A percentile compares a stretch with the other conserved stretches of the same genome.
phyloP scores from a whole-genome alignment of 352 stramenopile genomes.

The Globisporangium orthogonon region DNA sequence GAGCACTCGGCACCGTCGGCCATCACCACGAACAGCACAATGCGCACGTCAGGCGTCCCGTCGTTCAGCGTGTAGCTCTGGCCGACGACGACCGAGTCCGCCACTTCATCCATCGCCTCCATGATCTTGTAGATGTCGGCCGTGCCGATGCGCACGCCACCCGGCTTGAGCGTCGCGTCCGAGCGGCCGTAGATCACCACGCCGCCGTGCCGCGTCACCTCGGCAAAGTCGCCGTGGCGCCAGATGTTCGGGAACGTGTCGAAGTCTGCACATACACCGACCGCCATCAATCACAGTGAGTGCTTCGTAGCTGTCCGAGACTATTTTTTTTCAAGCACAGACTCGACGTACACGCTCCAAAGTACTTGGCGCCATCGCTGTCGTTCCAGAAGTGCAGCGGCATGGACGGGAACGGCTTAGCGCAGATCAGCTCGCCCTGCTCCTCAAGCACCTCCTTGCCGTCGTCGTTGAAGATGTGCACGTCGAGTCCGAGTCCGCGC shows the following conservation, averaged over 20 bases:
- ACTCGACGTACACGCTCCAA: slow-evolving; percentile 48
- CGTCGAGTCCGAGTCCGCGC: slow-evolving; percentile 70
- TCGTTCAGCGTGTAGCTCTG: slow-evolving; percentile 57
- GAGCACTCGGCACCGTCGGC: slow-evolving; percentile 28
- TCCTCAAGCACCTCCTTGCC: slow-evolving; percentile 35
- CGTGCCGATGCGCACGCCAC: slow-evolving; percentile 70
- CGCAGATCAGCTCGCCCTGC: slow-evolving; percentile 62
- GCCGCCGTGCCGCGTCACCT: slow-evolving; percentile 51
- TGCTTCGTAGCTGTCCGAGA: too few species aligned
- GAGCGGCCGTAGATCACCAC: slow-evolving; percentile 75
- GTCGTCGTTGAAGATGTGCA: slow-evolving; percentile 66
- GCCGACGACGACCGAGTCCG: slow-evolving; percentile 63
- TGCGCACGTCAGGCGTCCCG: slow-evolving; percentile 62
- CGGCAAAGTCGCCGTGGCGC: slow-evolving; percentile 79
- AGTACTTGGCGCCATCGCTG: slow-evolving; percentile 65
- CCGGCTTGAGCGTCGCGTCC: slow-evolving; percentile 72
- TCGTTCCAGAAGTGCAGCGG: slow-evolving; percentile 81
- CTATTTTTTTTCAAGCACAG: not conserved
- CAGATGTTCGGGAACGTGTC: slow-evolving; percentile 70
- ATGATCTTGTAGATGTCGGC: slow-evolving; percentile 81
- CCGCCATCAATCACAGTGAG: not conserved
- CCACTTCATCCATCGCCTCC: slow-evolving; percentile 54
- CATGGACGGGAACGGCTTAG: slow-evolving; percentile 83
- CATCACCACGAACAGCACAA: slow-evolving; percentile 73
- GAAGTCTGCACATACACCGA: slow-evolving; percentile 37